A percentile compares a stretch with the other conserved stretches of the same genome.
These are phyloP conservation scores for Aspergillus homomorphus DNA, from an alignment of 495 filamentous ascomycete species.

Conservation along the genomic window DNA sequence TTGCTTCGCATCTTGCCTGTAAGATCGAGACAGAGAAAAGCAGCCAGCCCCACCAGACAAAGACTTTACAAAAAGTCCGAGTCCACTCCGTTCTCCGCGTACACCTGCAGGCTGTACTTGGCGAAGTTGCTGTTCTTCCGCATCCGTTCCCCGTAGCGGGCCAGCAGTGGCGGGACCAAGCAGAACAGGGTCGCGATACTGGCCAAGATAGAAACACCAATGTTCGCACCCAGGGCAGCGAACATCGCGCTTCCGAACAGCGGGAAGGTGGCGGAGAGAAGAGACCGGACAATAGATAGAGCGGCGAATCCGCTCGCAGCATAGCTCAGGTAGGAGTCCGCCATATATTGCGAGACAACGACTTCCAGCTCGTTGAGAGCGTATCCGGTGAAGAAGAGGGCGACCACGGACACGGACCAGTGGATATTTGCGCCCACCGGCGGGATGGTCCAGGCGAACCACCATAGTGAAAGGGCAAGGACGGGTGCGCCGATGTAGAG, in stretches of 20 bases:
- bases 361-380: conserved; percentile 50
- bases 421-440: conserved; percentile 26
- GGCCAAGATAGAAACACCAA: conserved; percentile 45
- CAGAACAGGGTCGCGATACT: conserved; percentile 45
- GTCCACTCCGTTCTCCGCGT: conserved; percentile 26
- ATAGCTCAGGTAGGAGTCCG: conserved; percentile 51
- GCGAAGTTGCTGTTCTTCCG: conserved; percentile 47
- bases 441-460: conserved; percentile 53
- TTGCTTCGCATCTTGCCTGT: no score
- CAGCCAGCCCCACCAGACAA: not conserved
- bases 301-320: conserved; percentile 51
- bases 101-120: conserved; percentile 39
- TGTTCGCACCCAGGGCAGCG: conserved; percentile 38
- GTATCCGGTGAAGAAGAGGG: conserved; percentile 47
- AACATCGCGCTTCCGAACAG: conserved; percentile 48
- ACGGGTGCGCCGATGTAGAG: conserved; percentile 45
- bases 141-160: conserved; percentile 41
- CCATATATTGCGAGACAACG: conserved; percentile 50
- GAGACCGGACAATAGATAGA: conserved; percentile 41
- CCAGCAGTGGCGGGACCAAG: conserved; percentile 40
- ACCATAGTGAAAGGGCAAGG: conserved; percentile 45
- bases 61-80: conserved; percentile 1
- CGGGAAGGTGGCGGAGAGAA: conserved; percentile 45
- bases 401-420: conserved; percentile 44
- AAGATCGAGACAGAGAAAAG: not conserved